Evolutionary conservation across 768 basidiomycete species (phyloP), one percentile per base, ranked within the genome.

Genomic region (Rhodotorula toruloides): DNA sequence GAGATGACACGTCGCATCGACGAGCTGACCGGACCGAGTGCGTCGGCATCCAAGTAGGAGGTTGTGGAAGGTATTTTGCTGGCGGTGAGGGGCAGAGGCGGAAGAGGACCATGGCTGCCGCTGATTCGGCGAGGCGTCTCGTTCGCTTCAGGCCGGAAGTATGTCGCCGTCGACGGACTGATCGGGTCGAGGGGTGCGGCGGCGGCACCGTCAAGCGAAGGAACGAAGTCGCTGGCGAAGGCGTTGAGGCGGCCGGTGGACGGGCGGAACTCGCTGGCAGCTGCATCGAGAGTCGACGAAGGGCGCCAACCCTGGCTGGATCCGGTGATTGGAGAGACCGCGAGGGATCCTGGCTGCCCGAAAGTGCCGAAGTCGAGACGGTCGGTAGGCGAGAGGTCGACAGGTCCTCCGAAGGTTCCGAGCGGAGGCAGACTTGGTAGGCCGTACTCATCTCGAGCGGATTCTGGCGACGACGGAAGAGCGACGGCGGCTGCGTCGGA

Each of bases 81-180:
- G 59, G 10, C 10, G 19, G 44, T 39, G 32, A 70, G 63, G 5
- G 68, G 68, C 21, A 70, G 39, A 14, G 68, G 63, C 7, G 68
- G 63, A 2, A 65, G 54, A 0, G 68, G 68, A 1, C 68, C 63
- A 11, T 43, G 68, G 10, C 44, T 32, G 12, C 55, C 43, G 42
- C 50, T 53, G 19, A 39, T 27, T 3, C 46, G 56, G 4, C 48
- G 58, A 44, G 66, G 32, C 14, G 5, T 27, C 27, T 22, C 56
- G 17, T 17, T 4, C n/a, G 2, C 29, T 6, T 19, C 31, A 2
- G 1, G 9, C 8, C 10, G 34, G 10, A 5, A n/a, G n/a, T n/a
- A n/a, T n/a, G n/a, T n/a, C n/a, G n/a, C n/a, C n/a, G n/a, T n/a
- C n/a, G n/a, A n/a, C n/a, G n/a, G n/a, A n/a, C n/a, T n/a, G 22